Conservation (phyloP, 2,329 filamentous ascomycete species). For the Hirsutella rhossiliensis region DNA sequence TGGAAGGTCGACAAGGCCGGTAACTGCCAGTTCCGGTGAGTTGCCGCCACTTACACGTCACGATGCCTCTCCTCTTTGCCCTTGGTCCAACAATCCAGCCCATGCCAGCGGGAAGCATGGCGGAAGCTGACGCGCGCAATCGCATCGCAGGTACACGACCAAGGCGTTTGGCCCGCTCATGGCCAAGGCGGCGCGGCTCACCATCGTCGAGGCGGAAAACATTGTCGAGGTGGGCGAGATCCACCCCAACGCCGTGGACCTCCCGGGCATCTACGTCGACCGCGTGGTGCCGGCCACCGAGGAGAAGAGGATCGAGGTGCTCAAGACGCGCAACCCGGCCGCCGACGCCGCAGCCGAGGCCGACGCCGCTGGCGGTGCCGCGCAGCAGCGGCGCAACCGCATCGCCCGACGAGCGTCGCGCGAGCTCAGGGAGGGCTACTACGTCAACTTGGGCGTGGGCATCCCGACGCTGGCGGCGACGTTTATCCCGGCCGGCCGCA, state of each 20-base stretch:
- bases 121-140: neutral
- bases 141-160: slow-evolving; percentile 46
- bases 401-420: slow-evolving; percentile 69
- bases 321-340: slow-evolving; percentile 41
- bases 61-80: neutral
- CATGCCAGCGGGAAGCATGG: neutral
- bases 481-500: slow-evolving; percentile 53
- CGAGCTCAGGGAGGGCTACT: slow-evolving; percentile 70
- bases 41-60: neutral
- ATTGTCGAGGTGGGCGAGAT: slow-evolving; percentile 67
- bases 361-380: slow-evolving; percentile 26
- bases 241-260: slow-evolving; percentile 60
- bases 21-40: slow-evolving; percentile 67
- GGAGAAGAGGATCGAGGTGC: slow-evolving; percentile 60
- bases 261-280: slow-evolving; percentile 75
- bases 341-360: slow-evolving; percentile 24
- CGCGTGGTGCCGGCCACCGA: slow-evolving; percentile 64
- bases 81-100: neutral
- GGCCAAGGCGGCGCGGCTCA: slow-evolving; percentile 67
- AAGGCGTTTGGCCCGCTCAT: slow-evolving; percentile 65
- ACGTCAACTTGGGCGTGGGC: slow-evolving; percentile 72
- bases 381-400: slow-evolving; percentile 47
- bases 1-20: slow-evolving; percentile 66
- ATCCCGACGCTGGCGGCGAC: slow-evolving; percentile 78
- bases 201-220: slow-evolving; percentile 77